Evolutionary conservation across 148 eudicot genomes (phyloP).

Genomic region (Bassia scoparia): DNA sequence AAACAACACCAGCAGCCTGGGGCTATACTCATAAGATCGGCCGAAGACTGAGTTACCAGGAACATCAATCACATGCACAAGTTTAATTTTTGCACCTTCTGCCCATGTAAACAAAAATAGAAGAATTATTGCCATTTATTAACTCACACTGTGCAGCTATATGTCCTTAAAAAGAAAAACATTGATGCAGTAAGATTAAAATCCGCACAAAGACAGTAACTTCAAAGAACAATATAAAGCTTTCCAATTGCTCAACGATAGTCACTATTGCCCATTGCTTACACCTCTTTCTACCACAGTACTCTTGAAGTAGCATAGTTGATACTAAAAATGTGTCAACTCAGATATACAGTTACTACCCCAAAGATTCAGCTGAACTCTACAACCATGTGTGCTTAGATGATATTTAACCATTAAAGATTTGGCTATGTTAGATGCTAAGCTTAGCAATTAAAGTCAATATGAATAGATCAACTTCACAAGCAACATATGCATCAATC

Average conservation of each 20-base stretch:
- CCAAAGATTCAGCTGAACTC: neutral
- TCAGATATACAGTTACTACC: too few relatives aligned
- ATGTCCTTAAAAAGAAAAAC: neutral
- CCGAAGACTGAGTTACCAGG: slow-evolving; percentile 91
- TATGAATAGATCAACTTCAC: too few relatives aligned
- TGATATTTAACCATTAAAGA: neutral
- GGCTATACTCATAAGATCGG: slow-evolving; percentile 86
- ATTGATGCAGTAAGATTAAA: neutral
- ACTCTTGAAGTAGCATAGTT: neutral
- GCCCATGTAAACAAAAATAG: slow-evolving; percentile 17
- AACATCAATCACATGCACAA: slow-evolving; percentile 84
- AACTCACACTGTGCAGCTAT: neutral
- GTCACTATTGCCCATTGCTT: neutral
- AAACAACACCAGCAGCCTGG: slow-evolving; percentile 78
- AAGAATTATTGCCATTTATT: neutral
- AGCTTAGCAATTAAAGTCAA: too few relatives aligned
- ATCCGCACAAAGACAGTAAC: neutral
- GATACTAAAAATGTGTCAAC: too few relatives aligned
- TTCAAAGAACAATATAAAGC: neutral
- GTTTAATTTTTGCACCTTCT: slow-evolving; percentile 72
- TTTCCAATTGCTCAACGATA: too few relatives aligned
- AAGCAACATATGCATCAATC: too few relatives aligned
- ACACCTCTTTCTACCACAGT: neutral
- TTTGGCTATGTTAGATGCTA: neutral
- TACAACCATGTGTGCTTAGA: neutral